These are phyloP conservation scores for Pilaira anomala DNA, from an alignment of 192 early-diverging fungal genomes.

Conservation along the genomic window DNA sequence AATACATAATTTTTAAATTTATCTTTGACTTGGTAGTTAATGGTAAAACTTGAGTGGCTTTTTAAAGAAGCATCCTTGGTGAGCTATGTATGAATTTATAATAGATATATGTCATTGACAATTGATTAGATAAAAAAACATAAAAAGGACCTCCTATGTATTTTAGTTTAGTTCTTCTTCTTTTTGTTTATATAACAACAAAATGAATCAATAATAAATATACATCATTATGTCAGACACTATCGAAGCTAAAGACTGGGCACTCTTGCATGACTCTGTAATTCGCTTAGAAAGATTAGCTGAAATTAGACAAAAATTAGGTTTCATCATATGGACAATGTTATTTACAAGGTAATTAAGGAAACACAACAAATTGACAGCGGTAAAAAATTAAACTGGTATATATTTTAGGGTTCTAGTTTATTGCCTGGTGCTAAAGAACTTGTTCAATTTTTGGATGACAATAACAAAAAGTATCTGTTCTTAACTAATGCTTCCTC, in stretches of 20 bases:
- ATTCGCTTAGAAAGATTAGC: constrained; percentile 29
- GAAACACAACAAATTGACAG: neutral
- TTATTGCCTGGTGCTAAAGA: constrained; percentile 56
- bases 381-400: neutral
- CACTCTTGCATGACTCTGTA: constrained; percentile 22
- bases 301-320: constrained; percentile 41
- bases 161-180: neutral
- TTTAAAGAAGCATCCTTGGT: too few relatives aligned
- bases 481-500: constrained; percentile 63
- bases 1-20: too few relatives aligned
- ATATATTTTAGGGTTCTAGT: constrained; percentile 37
- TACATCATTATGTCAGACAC: neutral
- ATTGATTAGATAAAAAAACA: neutral
- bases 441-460: constrained; percentile 48
- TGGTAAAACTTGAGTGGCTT: too few relatives aligned
- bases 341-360: constrained; percentile 51
- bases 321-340: constrained; percentile 60
- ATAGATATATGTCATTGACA: too few relatives aligned
- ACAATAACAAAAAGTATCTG: constrained; percentile 52
- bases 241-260: constrained; percentile 13
- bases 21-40: too few relatives aligned
- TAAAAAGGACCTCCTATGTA: neutral
- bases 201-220: too few relatives aligned
- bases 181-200: neutral
- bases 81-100: too few relatives aligned